Percentiles rank a stretch among this genome's conserved stretches.
Conservation (phyloP, 352 stramenopile species). For the Globisporangium yorkense region DNA sequence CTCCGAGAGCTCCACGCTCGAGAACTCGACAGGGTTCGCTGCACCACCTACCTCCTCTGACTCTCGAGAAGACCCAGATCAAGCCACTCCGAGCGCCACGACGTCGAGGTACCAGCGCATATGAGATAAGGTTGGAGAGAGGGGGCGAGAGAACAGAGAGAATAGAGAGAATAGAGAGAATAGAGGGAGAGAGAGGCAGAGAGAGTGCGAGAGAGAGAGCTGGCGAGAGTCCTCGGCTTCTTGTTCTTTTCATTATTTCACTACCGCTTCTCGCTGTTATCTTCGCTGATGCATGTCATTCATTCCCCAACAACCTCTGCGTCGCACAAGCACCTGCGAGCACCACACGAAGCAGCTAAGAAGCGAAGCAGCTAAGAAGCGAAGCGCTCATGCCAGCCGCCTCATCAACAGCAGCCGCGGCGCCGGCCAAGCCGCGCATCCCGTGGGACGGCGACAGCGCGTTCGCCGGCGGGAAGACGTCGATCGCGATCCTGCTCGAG, state of each 20-base stretch:
- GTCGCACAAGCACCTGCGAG: neutral
- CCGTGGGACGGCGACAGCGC: conserved; percentile 9
- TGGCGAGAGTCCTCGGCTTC: neutral
- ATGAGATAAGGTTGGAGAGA: neutral
- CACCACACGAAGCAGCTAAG: neutral
- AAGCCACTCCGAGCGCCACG: neutral
- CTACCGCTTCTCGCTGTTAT: no score
- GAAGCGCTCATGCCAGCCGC: neutral
- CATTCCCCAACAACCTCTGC: neutral
- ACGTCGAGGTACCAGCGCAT: conserved; percentile 3
- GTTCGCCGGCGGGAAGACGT: conserved; percentile 25
- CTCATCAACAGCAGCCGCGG: neutral
- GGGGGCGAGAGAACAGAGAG: neutral
- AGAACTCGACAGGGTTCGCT: neutral
- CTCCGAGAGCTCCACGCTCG: neutral
- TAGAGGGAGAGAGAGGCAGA: neutral
- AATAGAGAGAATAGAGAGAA: neutral
- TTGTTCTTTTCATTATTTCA: neutral
- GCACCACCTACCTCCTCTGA: no score
- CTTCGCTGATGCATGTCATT: no score
- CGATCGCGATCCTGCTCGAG: conserved; percentile 42
- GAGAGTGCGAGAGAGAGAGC: neutral
- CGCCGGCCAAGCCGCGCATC: conserved; percentile 3
- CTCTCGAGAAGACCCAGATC: neutral
- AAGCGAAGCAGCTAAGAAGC: neutral